Evolutionary conservation across 2,329 filamentous ascomycete genomes (phyloP).

Genomic region (Corynespora cassiicola): DNA sequence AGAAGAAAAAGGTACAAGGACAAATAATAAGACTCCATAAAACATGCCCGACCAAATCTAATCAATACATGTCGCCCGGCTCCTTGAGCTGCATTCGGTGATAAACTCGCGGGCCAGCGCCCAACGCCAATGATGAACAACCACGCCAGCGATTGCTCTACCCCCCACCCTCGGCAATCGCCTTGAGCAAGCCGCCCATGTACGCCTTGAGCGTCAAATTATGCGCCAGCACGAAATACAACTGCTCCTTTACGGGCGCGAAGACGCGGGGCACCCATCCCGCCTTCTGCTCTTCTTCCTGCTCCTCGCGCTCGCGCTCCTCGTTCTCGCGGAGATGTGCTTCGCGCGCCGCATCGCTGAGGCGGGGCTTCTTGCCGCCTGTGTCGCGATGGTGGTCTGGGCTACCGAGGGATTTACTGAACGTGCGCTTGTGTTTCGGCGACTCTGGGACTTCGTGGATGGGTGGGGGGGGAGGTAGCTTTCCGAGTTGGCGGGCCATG

Average conservation of each 20-base stretch:
- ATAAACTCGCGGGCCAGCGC: too few relatives aligned
- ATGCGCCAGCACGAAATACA: constrained; percentile 74
- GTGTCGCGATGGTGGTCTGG: constrained; percentile 31
- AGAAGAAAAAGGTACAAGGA: too few relatives aligned
- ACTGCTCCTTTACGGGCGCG: constrained; percentile 66
- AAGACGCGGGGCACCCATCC: constrained; percentile 74
- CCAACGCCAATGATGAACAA: background rate
- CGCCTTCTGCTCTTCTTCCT: constrained; percentile 57
- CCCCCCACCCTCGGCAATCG: constrained; percentile 41
- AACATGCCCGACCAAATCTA: too few relatives aligned
- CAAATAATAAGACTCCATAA: too few relatives aligned
- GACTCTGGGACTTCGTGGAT: constrained; percentile 32
- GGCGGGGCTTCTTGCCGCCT: constrained; percentile 52
- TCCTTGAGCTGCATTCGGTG: too few relatives aligned
- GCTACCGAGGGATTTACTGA: constrained; percentile 34
- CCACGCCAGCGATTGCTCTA: constrained; percentile 9
- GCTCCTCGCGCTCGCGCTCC: constrained; percentile 51
- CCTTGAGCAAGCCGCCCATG: constrained; percentile 43
- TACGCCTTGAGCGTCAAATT: constrained; percentile 58
- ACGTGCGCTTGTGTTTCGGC: constrained; percentile 37
- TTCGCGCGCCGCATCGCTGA: constrained; percentile 39
- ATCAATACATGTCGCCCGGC: too few relatives aligned
- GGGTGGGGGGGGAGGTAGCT: constrained; percentile 37
- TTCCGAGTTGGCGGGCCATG: constrained; percentile 63
- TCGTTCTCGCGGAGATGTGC: constrained; percentile 33